Conservation (phyloP, 306 rosid species). For the Hylodesmum podocarpum region DNA sequence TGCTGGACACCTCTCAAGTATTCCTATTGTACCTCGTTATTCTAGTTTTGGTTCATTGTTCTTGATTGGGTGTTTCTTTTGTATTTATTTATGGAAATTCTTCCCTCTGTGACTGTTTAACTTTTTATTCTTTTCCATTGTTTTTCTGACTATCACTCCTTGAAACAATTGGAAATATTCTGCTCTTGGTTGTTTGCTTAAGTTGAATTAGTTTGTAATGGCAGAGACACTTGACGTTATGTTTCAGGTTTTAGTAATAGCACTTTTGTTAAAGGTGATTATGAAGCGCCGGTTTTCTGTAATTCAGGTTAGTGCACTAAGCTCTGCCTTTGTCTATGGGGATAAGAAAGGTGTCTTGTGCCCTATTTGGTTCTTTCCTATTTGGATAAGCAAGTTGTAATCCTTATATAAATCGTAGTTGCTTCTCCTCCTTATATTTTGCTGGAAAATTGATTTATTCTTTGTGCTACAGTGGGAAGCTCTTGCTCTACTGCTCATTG, state of each 20-base stretch:
- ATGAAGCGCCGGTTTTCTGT: constrained; percentile 92
- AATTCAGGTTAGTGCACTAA: constrained; percentile 73
- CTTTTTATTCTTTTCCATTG: neutral
- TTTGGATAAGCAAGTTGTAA: constrained; percentile 11
- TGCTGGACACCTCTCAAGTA: constrained; percentile 5
- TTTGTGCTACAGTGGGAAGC: constrained; percentile 89
- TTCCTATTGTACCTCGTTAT: neutral
- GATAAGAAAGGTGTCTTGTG: neutral
- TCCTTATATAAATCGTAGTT: constrained; percentile 13
- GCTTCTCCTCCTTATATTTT: constrained; percentile 15
- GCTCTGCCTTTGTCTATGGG: neutral
- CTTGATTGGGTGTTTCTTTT: constrained; percentile 1
- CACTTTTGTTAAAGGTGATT: constrained; percentile 84
- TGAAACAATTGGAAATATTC: constrained; percentile 10
- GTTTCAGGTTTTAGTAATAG: constrained; percentile 97
- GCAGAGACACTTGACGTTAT: constrained; percentile 19
- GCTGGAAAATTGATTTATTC: constrained; percentile 23
- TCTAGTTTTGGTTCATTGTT: neutral
- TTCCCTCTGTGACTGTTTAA: neutral
- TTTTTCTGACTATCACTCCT: constrained; percentile 8
- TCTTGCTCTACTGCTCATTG: constrained; percentile 92
- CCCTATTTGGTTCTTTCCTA: constrained; percentile 3
- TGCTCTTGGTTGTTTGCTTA: constrained; percentile 23
- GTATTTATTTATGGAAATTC: constrained; percentile 6
- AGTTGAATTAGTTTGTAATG: constrained; percentile 32